Evolutionary conservation across 768 basidiomycete species (phyloP).

Genomic region (Vararia minispora): DNA sequence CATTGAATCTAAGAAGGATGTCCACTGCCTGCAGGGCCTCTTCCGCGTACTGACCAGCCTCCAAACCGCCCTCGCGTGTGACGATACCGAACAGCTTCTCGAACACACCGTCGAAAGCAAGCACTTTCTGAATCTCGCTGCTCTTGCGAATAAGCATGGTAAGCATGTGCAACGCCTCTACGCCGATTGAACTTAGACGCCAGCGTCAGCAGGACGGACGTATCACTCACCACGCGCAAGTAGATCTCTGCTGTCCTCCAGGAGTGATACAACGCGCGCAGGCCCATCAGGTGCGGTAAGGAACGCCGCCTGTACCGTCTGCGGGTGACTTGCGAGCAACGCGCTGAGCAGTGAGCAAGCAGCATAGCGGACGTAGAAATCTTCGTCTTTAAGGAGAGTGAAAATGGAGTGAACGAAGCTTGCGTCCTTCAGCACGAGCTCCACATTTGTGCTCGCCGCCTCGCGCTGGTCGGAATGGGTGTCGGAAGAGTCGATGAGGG

Average conservation of each 20-base stretch:
- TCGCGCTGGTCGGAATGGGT: conserved; percentile 37
- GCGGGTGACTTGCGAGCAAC: conserved; percentile 73
- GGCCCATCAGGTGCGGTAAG: conserved; percentile 74
- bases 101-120: conserved; percentile 94
- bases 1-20: conserved; percentile 82
- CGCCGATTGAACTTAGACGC: conserved; percentile 8
- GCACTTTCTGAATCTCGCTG: conserved; percentile 90
- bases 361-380: conserved; percentile 79
- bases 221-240: conserved; percentile 66
- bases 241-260: conserved; percentile 84
- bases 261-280: conserved; percentile 54
- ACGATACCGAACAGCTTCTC: conserved; percentile 91
- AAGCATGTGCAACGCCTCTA: conserved; percentile 78
- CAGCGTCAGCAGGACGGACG: no score
- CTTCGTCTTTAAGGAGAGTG: conserved; percentile 57
- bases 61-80: conserved; percentile 79
- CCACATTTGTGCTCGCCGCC: conserved; percentile 77
- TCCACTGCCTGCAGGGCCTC: conserved; percentile 83
- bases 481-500: conserved; percentile 77
- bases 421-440: conserved; percentile 63
- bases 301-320: conserved; percentile 83
- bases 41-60: conserved; percentile 79
- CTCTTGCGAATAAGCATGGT: conserved; percentile 77
- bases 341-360: conserved; percentile 73
- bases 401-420: conserved; percentile 68